Conservation (phyloP, 495 filamentous ascomycete genomes). For the Hypoxylon perforatum region DNA sequence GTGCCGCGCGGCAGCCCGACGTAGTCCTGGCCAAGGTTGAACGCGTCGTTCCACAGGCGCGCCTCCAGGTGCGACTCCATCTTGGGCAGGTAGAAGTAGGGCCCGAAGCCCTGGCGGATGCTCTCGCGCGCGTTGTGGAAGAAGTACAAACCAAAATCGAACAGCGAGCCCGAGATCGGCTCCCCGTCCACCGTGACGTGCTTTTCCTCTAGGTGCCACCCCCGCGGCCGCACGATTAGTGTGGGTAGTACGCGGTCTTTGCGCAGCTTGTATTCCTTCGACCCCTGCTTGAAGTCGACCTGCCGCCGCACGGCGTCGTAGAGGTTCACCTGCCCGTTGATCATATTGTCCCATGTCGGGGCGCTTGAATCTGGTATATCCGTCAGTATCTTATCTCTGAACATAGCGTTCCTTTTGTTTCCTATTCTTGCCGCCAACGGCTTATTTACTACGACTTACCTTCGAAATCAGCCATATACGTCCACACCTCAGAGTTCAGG, state of each 20-base stretch:
- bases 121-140: slow-evolving; percentile 97
- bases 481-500: slow-evolving; percentile 96
- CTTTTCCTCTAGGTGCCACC: slow-evolving; percentile 98
- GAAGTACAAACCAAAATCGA: slow-evolving; percentile 99
- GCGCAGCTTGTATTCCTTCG: slow-evolving; percentile 97
- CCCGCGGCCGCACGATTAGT: slow-evolving; percentile 86
- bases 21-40: slow-evolving; percentile 96
- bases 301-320: slow-evolving; percentile 96
- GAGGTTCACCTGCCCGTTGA: slow-evolving; percentile 97
- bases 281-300: slow-evolving; percentile 95
- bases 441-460: slow-evolving; percentile 60
- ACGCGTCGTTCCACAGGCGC: slow-evolving; percentile 97
- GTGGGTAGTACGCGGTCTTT: slow-evolving; percentile 84
- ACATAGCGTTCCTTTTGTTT: background rate
- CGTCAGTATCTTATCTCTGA: slow-evolving; percentile 15
- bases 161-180: slow-evolving; percentile 90
- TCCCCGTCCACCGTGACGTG: slow-evolving; percentile 97
- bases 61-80: slow-evolving; percentile 99
- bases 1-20: slow-evolving; percentile 89
- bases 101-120: slow-evolving; percentile 83
- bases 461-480: slow-evolving; percentile 99
- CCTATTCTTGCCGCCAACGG: background rate
- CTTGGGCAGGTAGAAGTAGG: slow-evolving; percentile 99
- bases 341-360: slow-evolving; percentile 99
- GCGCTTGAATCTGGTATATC: slow-evolving; percentile 82